Base-by-base conservation (phyloP, 164 flowering plant species). In the Santalum album region DNA sequence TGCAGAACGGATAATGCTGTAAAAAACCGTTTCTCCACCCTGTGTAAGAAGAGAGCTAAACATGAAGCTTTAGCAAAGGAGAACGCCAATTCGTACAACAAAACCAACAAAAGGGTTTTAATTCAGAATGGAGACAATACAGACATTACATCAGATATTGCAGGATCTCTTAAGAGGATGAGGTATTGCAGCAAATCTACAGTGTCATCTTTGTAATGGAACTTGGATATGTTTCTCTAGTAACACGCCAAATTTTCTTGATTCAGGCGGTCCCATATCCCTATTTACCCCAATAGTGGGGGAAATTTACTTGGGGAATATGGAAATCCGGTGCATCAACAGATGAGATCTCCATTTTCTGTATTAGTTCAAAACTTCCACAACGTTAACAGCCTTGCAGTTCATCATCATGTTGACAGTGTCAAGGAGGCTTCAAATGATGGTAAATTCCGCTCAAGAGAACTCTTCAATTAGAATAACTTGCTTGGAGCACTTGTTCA, bases 1-100 rank as follows among this genome's bases (percentile, higher is more conserved):
- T 65, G 60, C 84, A 92, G 99, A 74, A 89, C 99, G 36, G 99
- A 89, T 65, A 92, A 92, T 73, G 99, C 99, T 45, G 99, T 92
- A 64, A 92, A 92, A 65, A 92, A 92, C 66, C 80, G 99, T 14
- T 92, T 92, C 74, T 60, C 94, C 6, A 92, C 96, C 23, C 69
- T 92, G 54, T 80, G 96, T 75, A 92, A 92, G 75, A 92, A 89
- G 74, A 76, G 83, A 70, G 94, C 92, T 23, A 92, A 87, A 71
- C 76, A 67, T 26, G 91, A 84, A 61, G 89, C 84, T 16, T 56
- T 79, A 49, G 77, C 81, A 1, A 86, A 83, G 72, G 94, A 89
- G 76, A 85, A 89, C 72, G 65, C 42, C 53, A 62, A 34, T 62
- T 60, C 74, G 36, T 71, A 40, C 67, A 72, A 79, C 62, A 19